Percentiles rank a stretch among this genome's conserved stretches.
Conservation (phyloP, 1,284 basidiomycete species). For the Ustilago vetiveriae region DNA sequence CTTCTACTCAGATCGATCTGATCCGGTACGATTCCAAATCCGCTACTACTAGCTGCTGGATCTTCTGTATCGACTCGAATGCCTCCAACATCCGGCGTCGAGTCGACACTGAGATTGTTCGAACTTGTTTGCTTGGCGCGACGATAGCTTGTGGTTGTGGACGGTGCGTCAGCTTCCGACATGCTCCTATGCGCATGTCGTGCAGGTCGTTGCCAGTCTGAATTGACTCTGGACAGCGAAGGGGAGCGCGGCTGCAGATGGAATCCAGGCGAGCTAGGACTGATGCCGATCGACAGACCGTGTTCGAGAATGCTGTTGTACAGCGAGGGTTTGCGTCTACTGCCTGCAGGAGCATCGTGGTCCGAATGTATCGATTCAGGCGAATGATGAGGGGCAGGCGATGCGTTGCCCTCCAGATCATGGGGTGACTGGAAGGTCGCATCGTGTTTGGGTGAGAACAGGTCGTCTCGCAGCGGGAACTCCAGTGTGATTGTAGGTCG, state of each 20-base stretch:
- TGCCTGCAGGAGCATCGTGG: not conserved
- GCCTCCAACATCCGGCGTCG: too few relatives aligned
- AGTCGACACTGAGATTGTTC: too few relatives aligned
- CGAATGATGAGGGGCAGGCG: conserved; percentile 3
- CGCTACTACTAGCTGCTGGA: conserved; percentile 3
- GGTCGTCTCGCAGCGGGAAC: conserved; percentile 37
- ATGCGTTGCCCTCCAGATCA: conserved; percentile 8
- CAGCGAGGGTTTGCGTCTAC: conserved; percentile 19
- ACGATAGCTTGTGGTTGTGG: too few relatives aligned
- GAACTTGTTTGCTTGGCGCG: too few relatives aligned
- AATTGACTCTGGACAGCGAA: conserved; percentile 11
- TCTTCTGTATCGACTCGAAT: not conserved
- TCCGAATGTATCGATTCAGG: conserved; percentile 15
- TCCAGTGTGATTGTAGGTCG: conserved; percentile 52
- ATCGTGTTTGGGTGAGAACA: conserved; percentile 30
- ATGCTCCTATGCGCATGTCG: conserved; percentile 28
- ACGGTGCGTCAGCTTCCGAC: conserved; percentile 31
- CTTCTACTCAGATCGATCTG: conserved; percentile 27
- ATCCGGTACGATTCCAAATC: conserved; percentile 25
- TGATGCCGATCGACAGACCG: conserved; percentile 61
- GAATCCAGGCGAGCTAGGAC: conserved; percentile 64
- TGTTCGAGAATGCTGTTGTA: conserved; percentile 59
- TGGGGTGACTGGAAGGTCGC: not conserved
- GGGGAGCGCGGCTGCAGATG: conserved; percentile 53
- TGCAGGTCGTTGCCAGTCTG: conserved; percentile 11